These are phyloP conservation scores for Atkinsonella texensis DNA, from an alignment of 2,329 filamentous ascomycete genomes.

Conservation along the genomic window DNA sequence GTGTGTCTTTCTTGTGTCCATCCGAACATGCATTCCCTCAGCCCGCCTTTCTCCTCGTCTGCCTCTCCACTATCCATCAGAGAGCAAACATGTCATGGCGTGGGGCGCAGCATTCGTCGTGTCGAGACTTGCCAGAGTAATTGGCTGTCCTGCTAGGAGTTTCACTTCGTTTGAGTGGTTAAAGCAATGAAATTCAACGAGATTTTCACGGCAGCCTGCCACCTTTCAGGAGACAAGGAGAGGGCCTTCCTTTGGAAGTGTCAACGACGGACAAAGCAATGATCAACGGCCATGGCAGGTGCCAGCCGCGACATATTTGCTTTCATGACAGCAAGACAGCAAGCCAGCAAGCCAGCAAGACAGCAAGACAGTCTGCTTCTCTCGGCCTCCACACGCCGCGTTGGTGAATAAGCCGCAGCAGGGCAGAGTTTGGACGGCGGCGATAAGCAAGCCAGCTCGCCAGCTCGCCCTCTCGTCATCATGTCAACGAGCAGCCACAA, in stretches of 20 bases:
- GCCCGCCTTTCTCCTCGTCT: background rate
- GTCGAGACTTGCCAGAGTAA: constrained; percentile 19
- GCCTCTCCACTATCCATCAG: constrained; percentile 1
- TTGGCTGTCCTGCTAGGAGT: constrained; percentile 15
- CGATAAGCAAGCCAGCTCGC: no score
- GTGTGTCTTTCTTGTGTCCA: no score
- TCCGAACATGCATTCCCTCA: background rate
- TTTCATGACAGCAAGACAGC: background rate
- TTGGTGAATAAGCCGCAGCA: no score
- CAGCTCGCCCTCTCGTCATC: no score
- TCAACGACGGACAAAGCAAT: no score
- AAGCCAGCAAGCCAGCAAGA: no score
- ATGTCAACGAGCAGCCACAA: background rate
- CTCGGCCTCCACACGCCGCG: no score
- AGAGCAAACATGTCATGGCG: constrained; percentile 1
- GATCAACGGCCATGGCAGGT: no score
- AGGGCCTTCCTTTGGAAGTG: background rate
- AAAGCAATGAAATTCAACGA: background rate
- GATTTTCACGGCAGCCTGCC: background rate
- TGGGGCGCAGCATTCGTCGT: constrained; percentile 18
- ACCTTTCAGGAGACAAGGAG: background rate
- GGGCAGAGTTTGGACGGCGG: no score
- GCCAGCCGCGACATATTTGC: background rate
- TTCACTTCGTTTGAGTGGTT: background rate
- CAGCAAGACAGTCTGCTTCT: no score